A percentile compares a stretch with the other conserved stretches of the same genome.
These are phyloP conservation scores for Penicillium coffeae DNA, from an alignment of 495 filamentous ascomycete genomes.

Conservation along the genomic window DNA sequence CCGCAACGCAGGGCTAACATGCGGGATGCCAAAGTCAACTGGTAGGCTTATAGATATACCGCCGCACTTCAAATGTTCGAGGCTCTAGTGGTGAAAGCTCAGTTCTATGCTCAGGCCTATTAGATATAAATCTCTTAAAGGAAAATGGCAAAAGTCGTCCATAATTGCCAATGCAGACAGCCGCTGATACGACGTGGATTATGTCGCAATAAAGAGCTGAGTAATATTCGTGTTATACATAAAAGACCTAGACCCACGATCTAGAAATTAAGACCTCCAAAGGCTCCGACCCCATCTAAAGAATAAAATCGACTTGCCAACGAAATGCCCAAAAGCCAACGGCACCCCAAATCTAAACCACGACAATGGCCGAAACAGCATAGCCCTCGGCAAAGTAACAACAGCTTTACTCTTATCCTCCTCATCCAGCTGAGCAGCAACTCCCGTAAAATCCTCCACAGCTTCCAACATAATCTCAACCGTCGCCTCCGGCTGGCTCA, in stretches of 20 bases:
- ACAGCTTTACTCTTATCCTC: constrained; percentile 1
- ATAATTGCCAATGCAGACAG: too few species aligned
- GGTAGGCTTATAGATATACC: too few species aligned
- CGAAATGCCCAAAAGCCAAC: constrained; percentile 14
- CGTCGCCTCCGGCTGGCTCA: constrained; percentile 29
- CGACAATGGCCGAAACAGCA: constrained; percentile 12
- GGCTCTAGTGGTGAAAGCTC: too few species aligned
- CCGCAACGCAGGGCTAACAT: too few species aligned
- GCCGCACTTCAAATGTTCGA: too few species aligned
- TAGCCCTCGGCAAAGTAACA: constrained; percentile 1
- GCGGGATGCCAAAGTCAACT: too few species aligned
- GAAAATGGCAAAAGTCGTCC: too few species aligned
- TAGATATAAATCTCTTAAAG: too few species aligned
- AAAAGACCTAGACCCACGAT: not conserved
- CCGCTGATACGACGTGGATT: too few species aligned
- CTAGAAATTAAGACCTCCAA: constrained; percentile 5
- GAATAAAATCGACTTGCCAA: constrained; percentile 10
- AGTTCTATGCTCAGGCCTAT: too few species aligned
- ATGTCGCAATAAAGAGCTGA: too few species aligned
- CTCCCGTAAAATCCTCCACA: constrained; percentile 20
- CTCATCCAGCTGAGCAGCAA: not conserved
- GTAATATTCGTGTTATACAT: too few species aligned
- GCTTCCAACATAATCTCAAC: constrained; percentile 23
- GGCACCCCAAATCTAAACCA: constrained; percentile 25
- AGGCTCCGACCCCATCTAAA: constrained; percentile 13